Percentiles rank a stretch among this genome's conserved stretches.
These are phyloP conservation scores for Zanthoxylum bungeanum DNA, from an alignment of 345 rosid species.

Conservation along the genomic window DNA sequence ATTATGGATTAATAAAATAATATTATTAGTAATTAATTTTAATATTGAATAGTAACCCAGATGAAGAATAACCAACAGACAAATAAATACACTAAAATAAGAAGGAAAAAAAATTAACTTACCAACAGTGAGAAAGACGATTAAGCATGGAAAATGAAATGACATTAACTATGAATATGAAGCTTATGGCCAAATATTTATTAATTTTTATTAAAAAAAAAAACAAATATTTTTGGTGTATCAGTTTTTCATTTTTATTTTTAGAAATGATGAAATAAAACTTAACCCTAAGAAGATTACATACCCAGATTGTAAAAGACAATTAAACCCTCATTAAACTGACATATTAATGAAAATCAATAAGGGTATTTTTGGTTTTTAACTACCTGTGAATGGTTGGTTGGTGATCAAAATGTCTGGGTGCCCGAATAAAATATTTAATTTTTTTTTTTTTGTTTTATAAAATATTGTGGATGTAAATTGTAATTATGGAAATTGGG, in stretches of 20 bases:
- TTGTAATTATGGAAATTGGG: conserved; percentile 3
- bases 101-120: conserved; percentile 20
- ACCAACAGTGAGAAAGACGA: conserved; percentile 36
- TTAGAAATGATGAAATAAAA: conserved; percentile 12
- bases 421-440: background rate
- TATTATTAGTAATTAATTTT: background rate
- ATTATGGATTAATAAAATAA: background rate
- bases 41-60: conserved; percentile 33
- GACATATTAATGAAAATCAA: background rate
- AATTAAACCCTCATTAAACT: background rate
- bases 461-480: background rate
- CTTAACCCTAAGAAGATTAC: conserved; percentile 12
- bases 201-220: background rate
- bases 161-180: conserved; percentile 23
- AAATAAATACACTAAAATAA: conserved; percentile 26
- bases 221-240: background rate
- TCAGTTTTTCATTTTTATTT: background rate
- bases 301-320: background rate
- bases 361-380: conserved; percentile 11
- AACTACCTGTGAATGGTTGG: background rate
- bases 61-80: conserved; percentile 29
- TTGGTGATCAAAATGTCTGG: background rate
- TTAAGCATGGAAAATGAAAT: conserved; percentile 33
- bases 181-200: conserved; percentile 14
- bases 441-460: too few species aligned